Percentiles rank a stretch among this genome's conserved stretches.
These are phyloP conservation scores for Rostrohypoxylon terebratum DNA, from an alignment of 495 filamentous ascomycete species.

Conservation along the genomic window DNA sequence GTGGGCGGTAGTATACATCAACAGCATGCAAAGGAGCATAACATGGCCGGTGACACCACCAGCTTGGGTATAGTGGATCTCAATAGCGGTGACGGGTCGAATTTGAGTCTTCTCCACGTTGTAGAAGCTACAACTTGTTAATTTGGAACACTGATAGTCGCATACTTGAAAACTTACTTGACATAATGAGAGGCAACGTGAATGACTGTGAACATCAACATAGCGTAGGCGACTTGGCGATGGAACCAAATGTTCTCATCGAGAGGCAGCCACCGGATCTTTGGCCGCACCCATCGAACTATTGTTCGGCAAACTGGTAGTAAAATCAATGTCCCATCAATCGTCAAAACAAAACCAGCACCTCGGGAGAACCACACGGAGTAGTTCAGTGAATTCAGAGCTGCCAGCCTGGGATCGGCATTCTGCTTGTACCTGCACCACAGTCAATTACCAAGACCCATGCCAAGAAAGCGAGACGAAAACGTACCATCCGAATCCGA, in stretches of 20 bases:
- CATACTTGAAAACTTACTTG: conserved; percentile 72
- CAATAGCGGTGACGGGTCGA: conserved; percentile 80
- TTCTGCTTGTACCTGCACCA: conserved; percentile 79
- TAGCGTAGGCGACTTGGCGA: conserved; percentile 89
- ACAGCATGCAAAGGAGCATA: conserved; percentile 97
- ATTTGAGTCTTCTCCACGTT: conserved; percentile 91
- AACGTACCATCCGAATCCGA: conserved; percentile 88
- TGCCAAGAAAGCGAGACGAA: conserved; percentile 3
- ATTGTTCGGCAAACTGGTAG: conserved; percentile 95
- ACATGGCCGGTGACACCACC: conserved; percentile 96
- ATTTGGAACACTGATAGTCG: not conserved
- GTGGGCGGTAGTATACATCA: conserved; percentile 98
- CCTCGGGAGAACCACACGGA: conserved; percentile 98
- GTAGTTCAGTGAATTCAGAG: conserved; percentile 82
- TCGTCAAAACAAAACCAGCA: conserved; percentile 81
- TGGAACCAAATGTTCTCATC: conserved; percentile 98
- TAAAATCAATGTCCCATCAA: conserved; percentile 89
- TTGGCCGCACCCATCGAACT: conserved; percentile 83
- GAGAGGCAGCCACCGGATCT: conserved; percentile 86
- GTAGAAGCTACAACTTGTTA: conserved; percentile 78
- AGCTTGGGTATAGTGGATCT: conserved; percentile 91
- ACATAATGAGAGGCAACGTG: conserved; percentile 90
- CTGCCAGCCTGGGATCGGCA: conserved; percentile 71
- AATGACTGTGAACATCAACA: conserved; percentile 83
- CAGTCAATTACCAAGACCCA: conserved; percentile 39